Percentiles rank a stretch among this genome's conserved stretches.
These are phyloP conservation scores for Pyrenochaeta sp. DNA, from an alignment of 2,329 filamentous ascomycete species.

Conservation along the genomic window DNA sequence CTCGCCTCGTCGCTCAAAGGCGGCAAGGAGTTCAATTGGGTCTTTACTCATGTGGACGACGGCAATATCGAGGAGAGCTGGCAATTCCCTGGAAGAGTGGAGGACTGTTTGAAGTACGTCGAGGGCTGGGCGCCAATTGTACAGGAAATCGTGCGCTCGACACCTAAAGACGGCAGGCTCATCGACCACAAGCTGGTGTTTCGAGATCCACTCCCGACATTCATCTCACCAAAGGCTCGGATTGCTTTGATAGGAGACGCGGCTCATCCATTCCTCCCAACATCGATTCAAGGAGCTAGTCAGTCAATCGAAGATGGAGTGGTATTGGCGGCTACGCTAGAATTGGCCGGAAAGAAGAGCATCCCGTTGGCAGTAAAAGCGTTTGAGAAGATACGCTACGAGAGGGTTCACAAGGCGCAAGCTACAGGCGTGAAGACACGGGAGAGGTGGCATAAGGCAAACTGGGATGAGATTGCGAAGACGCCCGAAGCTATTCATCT, in stretches of 20 bases:
- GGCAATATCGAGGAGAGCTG: constrained; percentile 44
- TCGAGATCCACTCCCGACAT: constrained; percentile 60
- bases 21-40: constrained; percentile 47
- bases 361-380: constrained; percentile 32
- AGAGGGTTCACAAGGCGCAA: constrained; percentile 38
- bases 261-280: constrained; percentile 62
- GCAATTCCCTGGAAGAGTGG: constrained; percentile 41
- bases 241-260: constrained; percentile 62
- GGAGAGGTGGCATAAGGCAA: constrained; percentile 40
- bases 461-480: constrained; percentile 36
- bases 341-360: constrained; percentile 33
- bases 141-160: constrained; percentile 42
- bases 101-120: constrained; percentile 41
- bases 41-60: constrained; percentile 50
- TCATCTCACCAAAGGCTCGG: constrained; percentile 57
- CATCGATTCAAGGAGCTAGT: constrained; percentile 61
- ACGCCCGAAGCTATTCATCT: constrained; percentile 39
- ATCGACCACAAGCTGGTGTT: constrained; percentile 65
- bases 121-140: constrained; percentile 41
- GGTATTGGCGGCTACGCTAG: constrained; percentile 34
- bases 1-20: constrained; percentile 44
- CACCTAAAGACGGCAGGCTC: constrained; percentile 40
- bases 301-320: constrained; percentile 61
- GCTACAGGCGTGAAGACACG: constrained; percentile 38
- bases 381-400: constrained; percentile 44